Conservation (phyloP, 2,329 filamentous ascomycete species). For the Chalaropsis thielavioides region DNA sequence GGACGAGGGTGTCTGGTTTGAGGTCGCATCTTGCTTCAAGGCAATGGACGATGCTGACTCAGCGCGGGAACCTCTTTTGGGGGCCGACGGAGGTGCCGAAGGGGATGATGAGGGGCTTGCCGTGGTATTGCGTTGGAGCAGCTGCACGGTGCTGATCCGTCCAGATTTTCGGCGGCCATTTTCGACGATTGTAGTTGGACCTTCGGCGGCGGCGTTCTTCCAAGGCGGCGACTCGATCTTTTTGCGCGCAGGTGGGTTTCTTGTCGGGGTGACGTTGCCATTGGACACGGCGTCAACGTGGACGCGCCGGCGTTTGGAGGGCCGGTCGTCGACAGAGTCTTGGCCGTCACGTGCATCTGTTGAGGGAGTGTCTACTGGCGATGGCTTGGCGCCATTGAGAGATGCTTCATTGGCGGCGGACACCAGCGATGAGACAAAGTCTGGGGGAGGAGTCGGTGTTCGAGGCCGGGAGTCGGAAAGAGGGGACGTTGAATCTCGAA, state of each 20-base stretch:
- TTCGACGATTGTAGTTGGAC: slow-evolving; percentile 70
- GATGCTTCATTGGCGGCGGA: slow-evolving; percentile 19
- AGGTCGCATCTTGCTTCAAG: background rate
- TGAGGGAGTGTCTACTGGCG: slow-evolving; percentile 3
- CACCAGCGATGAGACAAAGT: slow-evolving; percentile 12
- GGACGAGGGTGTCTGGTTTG: background rate
- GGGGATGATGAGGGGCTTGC: background rate
- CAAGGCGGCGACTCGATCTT: slow-evolving; percentile 65
- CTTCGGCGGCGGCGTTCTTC: slow-evolving; percentile 74
- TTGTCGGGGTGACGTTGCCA: slow-evolving; percentile 25
- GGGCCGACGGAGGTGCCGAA: background rate
- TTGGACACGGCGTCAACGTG: slow-evolving; percentile 22
- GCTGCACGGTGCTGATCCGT: slow-evolving; percentile 39
- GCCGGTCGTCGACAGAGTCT: slow-evolving; percentile 31
- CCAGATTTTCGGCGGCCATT: slow-evolving; percentile 57
- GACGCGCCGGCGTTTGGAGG: slow-evolving; percentile 52
- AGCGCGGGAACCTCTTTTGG: background rate
- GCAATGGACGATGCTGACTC: background rate
- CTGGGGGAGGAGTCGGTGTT: slow-evolving; percentile 19
- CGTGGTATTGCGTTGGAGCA: slow-evolving; percentile 1
- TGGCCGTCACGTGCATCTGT: slow-evolving; percentile 4
- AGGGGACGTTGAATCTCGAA: slow-evolving; percentile 19
- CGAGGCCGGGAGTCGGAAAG: slow-evolving; percentile 17
- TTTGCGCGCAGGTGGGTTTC: slow-evolving; percentile 30
- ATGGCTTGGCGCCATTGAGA: slow-evolving; percentile 10